These are phyloP conservation scores for Fusarium pseudocircinatum DNA, from an alignment of 2,329 filamentous ascomycete species.

Conservation along the genomic window DNA sequence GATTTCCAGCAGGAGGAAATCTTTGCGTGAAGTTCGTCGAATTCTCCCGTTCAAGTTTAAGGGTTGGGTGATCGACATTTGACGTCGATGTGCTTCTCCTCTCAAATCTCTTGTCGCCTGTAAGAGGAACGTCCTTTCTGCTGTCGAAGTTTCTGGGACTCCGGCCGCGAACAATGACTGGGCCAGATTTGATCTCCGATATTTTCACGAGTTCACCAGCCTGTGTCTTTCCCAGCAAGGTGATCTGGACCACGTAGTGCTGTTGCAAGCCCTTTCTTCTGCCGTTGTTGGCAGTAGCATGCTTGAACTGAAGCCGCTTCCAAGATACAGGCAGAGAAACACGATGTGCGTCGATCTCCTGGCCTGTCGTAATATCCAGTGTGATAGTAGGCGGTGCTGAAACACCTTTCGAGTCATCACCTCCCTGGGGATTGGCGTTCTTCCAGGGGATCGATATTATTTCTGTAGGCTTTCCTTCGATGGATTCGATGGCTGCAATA, in stretches of 20 bases:
- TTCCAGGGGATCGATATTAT: constrained; percentile 99
- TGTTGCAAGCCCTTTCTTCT: constrained; percentile 93
- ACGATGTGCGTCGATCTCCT: constrained; percentile 80
- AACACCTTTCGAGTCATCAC: constrained; percentile 60
- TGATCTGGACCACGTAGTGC: constrained; percentile 90
- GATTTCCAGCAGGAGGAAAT: constrained; percentile 47
- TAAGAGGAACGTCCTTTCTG: constrained; percentile 83
- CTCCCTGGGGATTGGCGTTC: constrained; percentile 68
- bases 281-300: constrained; percentile 96
- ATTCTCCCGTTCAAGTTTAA: constrained; percentile 50
- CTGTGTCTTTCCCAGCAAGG: constrained; percentile 79
- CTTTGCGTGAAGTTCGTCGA: constrained; percentile 43
- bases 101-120: constrained; percentile 60
- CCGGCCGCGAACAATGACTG: constrained; percentile 93
- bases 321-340: constrained; percentile 87
- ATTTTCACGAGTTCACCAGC: constrained; percentile 75
- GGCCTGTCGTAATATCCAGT: constrained; percentile 65
- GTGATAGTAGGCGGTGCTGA: constrained; percentile 63
- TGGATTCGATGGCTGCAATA: constrained; percentile 88
- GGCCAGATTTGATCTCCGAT: constrained; percentile 86
- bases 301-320: constrained; percentile 95
- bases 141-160: constrained; percentile 96
- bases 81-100: constrained; percentile 54
- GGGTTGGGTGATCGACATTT: constrained; percentile 42
- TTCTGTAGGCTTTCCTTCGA: constrained; percentile 90